phyloP scores from a whole-genome alignment of 2,329 filamentous ascomycete genomes.

The Aspergillus carbonarius region DNA sequence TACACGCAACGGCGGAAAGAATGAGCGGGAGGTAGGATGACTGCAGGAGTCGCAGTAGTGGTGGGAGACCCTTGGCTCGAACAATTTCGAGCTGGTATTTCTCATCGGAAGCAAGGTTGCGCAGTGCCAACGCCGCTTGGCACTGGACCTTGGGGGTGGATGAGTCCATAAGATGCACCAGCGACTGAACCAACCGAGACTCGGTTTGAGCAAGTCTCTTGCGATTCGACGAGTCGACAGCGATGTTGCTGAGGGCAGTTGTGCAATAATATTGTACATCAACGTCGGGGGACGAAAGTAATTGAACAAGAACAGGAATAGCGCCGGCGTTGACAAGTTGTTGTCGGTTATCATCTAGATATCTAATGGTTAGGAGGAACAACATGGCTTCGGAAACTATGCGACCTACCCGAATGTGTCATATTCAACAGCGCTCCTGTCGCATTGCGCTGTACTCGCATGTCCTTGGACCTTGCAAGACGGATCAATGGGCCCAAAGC shows the following conservation, averaged over 20 bases:
- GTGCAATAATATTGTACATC: constrained; percentile 99
- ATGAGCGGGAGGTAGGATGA: constrained; percentile 95
- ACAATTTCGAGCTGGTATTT: constrained; percentile 99
- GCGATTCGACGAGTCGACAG: constrained; percentile 86
- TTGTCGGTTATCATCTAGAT: constrained; percentile 88
- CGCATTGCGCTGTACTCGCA: constrained; percentile 96
- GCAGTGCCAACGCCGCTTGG: constrained; percentile 88
- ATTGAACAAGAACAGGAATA: constrained; percentile 94
- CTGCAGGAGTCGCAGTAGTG: constrained; percentile 84
- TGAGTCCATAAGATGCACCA: constrained; percentile 96
- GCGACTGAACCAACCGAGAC: constrained; percentile 83
- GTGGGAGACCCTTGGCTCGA: constrained; percentile 77
- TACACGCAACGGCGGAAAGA: constrained; percentile 93
- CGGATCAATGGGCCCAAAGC: constrained; percentile 87
- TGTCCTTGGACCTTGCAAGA: constrained; percentile 94
- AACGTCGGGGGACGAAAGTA: constrained; percentile 88
- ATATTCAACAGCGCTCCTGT: constrained; percentile 96
- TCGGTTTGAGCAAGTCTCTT: constrained; percentile 90
- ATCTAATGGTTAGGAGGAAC: constrained; percentile 21
- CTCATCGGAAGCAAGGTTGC: constrained; percentile 95
- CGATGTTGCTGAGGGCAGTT: constrained; percentile 96
- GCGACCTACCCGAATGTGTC: constrained; percentile 85
- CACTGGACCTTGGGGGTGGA: constrained; percentile 97
- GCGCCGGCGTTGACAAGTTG: constrained; percentile 96
- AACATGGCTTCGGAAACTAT: neutral